Evolutionary conservation across 768 basidiomycete genomes (phyloP), one percentile per base, ranked within the genome.

Genomic region (Lactarius akahatsu): DNA sequence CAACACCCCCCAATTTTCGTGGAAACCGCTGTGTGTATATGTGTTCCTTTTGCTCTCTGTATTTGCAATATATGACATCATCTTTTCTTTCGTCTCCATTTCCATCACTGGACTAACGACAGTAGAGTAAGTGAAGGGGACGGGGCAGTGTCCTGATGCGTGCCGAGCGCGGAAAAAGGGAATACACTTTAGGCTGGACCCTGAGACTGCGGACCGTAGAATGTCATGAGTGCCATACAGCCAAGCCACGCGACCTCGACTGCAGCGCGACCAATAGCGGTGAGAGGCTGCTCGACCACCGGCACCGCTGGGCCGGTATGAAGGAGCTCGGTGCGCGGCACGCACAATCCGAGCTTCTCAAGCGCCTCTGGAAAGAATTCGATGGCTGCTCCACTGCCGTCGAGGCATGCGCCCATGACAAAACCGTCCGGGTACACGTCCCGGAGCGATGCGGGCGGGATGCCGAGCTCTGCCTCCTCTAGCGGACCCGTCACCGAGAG

Each of bases 281-380:
- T 85, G 57, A 83, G 63, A 40, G 80, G 74, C 40, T 82, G 78
- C 9, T 79, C 78, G 61, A 78, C 80, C 57, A 82, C 82, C 9
- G 78, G 75, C 41, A 78, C 78, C 59, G 78, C 78, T 47, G 71
- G 66, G 54, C 57, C 60, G 2, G 59, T 58, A 10, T 59, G 55
- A 3, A 36, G 41, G 7, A 68, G 69, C 40, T 66, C 68, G 23
- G 64, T 63, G 55, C 71, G 71, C 38, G 70, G 71, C 41, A 70
- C 71, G 59, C 88, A 87, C 69, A 95, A 77, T 0, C 91, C 92
- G 63, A 96, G 80, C 74, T 86, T 85, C 69, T 86, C 82, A 61
- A 95, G 80, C 0, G 91, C 93, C 58, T 96, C 87, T 1, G 89
- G 84, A n/a, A 87, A 75, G 69, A 96, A 92, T 74, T 92, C 86